phyloP scores from a whole-genome alignment of 495 filamentous ascomycete species.

The Niebla homalea region DNA sequence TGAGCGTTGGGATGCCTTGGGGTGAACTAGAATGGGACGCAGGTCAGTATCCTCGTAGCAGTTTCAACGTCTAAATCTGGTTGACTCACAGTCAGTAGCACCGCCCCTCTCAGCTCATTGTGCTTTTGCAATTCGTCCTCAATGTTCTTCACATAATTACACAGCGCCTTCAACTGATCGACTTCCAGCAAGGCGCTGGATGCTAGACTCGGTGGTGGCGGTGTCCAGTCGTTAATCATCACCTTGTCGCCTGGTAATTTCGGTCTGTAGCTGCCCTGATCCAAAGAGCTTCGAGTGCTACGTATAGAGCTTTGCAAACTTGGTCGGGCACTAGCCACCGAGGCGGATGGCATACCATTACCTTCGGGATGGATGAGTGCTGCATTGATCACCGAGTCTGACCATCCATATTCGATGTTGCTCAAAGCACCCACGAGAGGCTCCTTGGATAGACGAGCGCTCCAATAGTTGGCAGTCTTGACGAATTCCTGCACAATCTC shows the following conservation, averaged over 20 bases:
- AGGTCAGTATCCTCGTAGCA: not conserved
- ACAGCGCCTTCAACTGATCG: conserved; percentile 66
- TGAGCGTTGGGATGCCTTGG: conserved; percentile 67
- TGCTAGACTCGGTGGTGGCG: conserved; percentile 81
- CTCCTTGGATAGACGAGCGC: conserved; percentile 81
- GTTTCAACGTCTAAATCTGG: not conserved
- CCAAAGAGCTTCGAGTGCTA: conserved; percentile 52
- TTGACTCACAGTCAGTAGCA: conserved; percentile 60
- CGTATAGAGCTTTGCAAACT: conserved; percentile 56
- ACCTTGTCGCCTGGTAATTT: conserved; percentile 77
- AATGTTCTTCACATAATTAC: conserved; percentile 68
- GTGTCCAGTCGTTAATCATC: conserved; percentile 81
- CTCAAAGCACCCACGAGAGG: conserved; percentile 84
- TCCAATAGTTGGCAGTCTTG: conserved; percentile 94
- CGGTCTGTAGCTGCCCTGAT: conserved; percentile 46
- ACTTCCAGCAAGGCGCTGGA: conserved; percentile 61
- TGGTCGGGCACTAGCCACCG: conserved; percentile 33
- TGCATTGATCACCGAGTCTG: conserved; percentile 72
- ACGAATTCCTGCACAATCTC: conserved; percentile 95
- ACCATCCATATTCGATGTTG: conserved; percentile 97
- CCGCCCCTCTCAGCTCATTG: conserved; percentile 70
- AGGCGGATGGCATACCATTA: conserved; percentile 28
- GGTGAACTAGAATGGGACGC: conserved; percentile 44
- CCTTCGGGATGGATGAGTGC: conserved; percentile 45
- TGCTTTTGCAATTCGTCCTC: conserved; percentile 77